Evolutionary conservation across 129 eudicot genomes (phyloP).

Genomic region (Centrapalus pauciflorus): DNA sequence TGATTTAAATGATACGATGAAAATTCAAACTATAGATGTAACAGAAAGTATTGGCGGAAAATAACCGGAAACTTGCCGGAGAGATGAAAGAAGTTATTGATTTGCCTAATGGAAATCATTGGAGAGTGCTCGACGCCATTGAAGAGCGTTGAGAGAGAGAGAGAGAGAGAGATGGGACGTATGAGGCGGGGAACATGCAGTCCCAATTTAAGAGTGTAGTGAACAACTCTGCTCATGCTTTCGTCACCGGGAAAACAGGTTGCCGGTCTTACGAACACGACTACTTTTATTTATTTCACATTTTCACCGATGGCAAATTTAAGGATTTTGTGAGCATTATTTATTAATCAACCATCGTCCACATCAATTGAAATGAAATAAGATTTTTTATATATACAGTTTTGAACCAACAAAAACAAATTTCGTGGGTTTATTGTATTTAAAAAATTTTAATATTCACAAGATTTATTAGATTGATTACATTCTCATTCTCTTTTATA

Average conservation of each 20-base stretch:
- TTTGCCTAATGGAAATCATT: neutral
- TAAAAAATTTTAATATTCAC: too few relatives aligned
- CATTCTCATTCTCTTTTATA: too few relatives aligned
- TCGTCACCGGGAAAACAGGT: slow-evolving; percentile 5
- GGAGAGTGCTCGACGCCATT: slow-evolving; percentile 1
- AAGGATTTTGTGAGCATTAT: too few relatives aligned
- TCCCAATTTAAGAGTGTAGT: slow-evolving; percentile 22
- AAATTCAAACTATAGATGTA: neutral
- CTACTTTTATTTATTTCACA: neutral
- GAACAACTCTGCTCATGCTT: slow-evolving; percentile 14
- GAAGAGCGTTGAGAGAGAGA: slow-evolving; percentile 8
- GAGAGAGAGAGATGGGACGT: slow-evolving; percentile 28
- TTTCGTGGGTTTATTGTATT: too few relatives aligned
- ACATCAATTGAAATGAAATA: too few relatives aligned
- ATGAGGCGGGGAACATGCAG: slow-evolving; percentile 27
- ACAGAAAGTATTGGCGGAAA: slow-evolving; percentile 6
- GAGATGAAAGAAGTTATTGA: neutral
- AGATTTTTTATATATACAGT: too few relatives aligned
- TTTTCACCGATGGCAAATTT: too few relatives aligned
- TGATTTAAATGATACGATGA: neutral
- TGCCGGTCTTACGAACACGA: slow-evolving; percentile 5
- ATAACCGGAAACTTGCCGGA: slow-evolving; percentile 8
- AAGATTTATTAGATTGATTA: too few relatives aligned
- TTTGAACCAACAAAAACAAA: too few relatives aligned
- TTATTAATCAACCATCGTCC: too few relatives aligned